Evolutionary conservation across 2,329 filamentous ascomycete genomes (phyloP), one percentile per base, ranked within the genome.

Genomic region (Xylaria polymorpha): DNA sequence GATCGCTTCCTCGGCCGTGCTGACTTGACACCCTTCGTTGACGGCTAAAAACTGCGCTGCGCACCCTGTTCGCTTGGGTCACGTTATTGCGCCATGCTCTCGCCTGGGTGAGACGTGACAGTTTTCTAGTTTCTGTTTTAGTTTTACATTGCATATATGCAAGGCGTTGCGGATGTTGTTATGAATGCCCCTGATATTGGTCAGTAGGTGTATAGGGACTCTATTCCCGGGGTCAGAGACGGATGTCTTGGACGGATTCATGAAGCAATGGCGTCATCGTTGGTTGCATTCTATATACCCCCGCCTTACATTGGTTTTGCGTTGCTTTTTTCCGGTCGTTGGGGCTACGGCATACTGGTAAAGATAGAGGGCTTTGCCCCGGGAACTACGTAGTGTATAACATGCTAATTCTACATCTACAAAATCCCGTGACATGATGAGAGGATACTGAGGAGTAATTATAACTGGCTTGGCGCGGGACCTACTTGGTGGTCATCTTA

Each of bases 1-100:
- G 69, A 68, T n/a, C 69, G 69, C n/a, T 74, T 70, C 44, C 18
- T 59, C 6, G 68, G 62, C 20, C 66, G 72, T 1, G 18, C 20
- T 6, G n/a, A 8, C 10, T 67, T 72, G 25, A 59, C 46, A 9
- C 72, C 71, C 1, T 73, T 73, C 22, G 15, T 68, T 60, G 69
- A 71, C 12, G 18, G 32, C 12, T 56, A 39, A n/a, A 32, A 22
- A 12, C 50, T 15, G 50, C 4, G 46, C 4, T 50, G 22, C 20
- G 46, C 12, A 9, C 46, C 29, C 12, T 50, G 46, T 29, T 29
- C 2, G 46, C 46, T 18, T 7, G 20, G 5, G 18, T 1, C 8
- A 3, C 20, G 15, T 35, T 18, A 18, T 22, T 39, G 32, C 10
- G 35, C 12, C 12, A 22, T n/a, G 50, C 29, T 22, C 4, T 37